Base-by-base conservation (phyloP, 148 eudicot genomes). In the Selenicereus undatus region DNA sequence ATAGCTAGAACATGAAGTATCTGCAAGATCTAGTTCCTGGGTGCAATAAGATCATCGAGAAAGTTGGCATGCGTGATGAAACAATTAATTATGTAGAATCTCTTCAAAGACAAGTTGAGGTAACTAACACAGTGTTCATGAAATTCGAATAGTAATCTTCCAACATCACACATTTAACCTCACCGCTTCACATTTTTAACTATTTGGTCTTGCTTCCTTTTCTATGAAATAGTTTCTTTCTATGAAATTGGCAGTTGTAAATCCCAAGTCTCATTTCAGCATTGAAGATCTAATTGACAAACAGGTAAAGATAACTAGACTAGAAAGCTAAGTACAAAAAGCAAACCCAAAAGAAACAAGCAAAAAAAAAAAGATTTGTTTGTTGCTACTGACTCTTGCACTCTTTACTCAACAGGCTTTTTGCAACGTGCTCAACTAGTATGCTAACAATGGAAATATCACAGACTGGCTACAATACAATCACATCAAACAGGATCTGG, bases 81-180 rank as follows among this genome's bases (percentile, higher is more conserved):
- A 95, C 93, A 66, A 95, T 95, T 83, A 93, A 95, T 84, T 93
- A 95, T 83, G 97, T 95, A 65, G 97, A 95, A 85, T 95, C 97
- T 60, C 96, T 95, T 80, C 98, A 95, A 85, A 86, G 91, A 91
- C 95, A 93, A 95, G 98, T 95, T 30, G 98, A 95, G 98, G 98
- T 95, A 90, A 66, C 10, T 26, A 36, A 76, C 74, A 76, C 43
- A 79, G 48, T 71, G 72, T 22, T 83, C 58, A 50, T 35, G 4
- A 74, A n/a, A 48, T 45, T 65, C 21, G 11, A 66, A 35, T 2
- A 35, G 42, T 20, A 29, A 48, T 52, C 27, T 14, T 69, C 13
- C 16, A 74, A 48, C 52, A 70, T 72, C 65, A 66, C 18, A 82
- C 18, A 3, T 12, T 4, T 12, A 4, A 39, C 43, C 14, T 52